phyloP scores from a whole-genome alignment of 495 filamentous ascomycete genomes.

The Copromyces sp. region DNA sequence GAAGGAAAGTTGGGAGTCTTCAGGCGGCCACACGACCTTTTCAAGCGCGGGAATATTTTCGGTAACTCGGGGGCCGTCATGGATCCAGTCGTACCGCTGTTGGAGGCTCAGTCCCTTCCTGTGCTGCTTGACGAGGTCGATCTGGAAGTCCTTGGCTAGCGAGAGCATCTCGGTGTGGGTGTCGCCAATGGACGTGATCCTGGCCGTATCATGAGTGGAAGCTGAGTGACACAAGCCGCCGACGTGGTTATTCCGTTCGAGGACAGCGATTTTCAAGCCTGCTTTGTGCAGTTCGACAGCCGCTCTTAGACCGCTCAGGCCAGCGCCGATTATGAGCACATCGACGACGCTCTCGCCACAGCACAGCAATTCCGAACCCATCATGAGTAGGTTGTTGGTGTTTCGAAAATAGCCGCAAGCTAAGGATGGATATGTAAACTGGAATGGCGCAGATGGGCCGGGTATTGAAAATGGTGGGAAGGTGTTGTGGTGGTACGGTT shows the following conservation, averaged over 20 bases:
- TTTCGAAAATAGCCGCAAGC: background rate
- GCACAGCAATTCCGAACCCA: background rate
- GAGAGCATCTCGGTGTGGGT: constrained; percentile 33
- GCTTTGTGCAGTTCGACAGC: constrained; percentile 29
- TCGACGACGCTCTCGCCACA: background rate
- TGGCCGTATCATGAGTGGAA: background rate
- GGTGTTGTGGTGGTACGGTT: background rate
- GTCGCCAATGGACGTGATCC: constrained; percentile 27
- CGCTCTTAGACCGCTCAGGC: constrained; percentile 38
- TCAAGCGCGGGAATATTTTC: background rate
- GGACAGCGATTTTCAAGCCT: constrained; percentile 32
- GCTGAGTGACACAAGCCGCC: constrained; percentile 36
- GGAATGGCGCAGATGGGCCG: background rate
- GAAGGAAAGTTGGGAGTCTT: background rate
- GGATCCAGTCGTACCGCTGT: constrained; percentile 16
- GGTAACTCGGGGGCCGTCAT: constrained; percentile 3
- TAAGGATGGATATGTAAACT: background rate
- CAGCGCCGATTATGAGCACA: constrained; percentile 40
- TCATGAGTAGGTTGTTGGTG: background rate
- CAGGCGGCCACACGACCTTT: background rate
- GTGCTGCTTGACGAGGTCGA: constrained; percentile 37
- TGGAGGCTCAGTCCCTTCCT: constrained; percentile 24
- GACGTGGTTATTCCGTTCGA: constrained; percentile 42
- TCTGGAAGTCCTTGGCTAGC: constrained; percentile 24
- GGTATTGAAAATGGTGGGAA: background rate